phyloP scores from a whole-genome alignment of 2,329 filamentous ascomycete genomes.

The Apiospora koreana region DNA sequence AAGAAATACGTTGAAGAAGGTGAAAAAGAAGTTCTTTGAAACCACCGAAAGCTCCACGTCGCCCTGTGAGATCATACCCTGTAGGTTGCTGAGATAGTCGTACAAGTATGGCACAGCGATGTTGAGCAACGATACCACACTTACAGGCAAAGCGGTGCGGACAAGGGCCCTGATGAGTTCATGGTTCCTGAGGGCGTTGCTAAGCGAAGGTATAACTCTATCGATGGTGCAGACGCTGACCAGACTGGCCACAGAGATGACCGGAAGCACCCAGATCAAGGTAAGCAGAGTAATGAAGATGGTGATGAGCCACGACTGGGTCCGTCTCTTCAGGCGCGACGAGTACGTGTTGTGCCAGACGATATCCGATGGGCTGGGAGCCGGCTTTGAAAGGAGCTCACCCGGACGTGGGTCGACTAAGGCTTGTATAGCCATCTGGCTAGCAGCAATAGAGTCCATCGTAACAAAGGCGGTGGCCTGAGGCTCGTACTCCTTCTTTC shows the following conservation, averaged over 20 bases:
- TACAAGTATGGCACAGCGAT: conserved; percentile 92
- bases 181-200: conserved; percentile 66
- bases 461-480: conserved; percentile 92
- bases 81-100: conserved; percentile 85
- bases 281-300: conserved; percentile 80
- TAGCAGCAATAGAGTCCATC: conserved; percentile 91
- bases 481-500: conserved; percentile 74
- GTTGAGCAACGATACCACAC: conserved; percentile 84
- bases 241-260: conserved; percentile 76
- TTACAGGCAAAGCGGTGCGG: conserved; percentile 83
- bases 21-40: conserved; percentile 99
- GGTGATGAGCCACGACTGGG: conserved; percentile 83
- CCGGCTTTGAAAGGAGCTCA: conserved; percentile 79
- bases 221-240: conserved; percentile 80
- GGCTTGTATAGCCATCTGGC: conserved; percentile 95
- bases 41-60: conserved; percentile 94
- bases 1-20: conserved; percentile 98
- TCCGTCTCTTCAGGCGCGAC: conserved; percentile 69
- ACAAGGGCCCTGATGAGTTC: conserved; percentile 74
- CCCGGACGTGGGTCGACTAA: conserved; percentile 89
- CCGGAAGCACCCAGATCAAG: conserved; percentile 83
- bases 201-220: conserved; percentile 70
- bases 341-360: conserved; percentile 94
- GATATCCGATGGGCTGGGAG: conserved; percentile 88
- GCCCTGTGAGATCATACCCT: conserved; percentile 93